Evolutionary conservation across 371 early-diverging fungal species (phyloP).

Genomic region (Choanephora cucurbitarum): DNA sequence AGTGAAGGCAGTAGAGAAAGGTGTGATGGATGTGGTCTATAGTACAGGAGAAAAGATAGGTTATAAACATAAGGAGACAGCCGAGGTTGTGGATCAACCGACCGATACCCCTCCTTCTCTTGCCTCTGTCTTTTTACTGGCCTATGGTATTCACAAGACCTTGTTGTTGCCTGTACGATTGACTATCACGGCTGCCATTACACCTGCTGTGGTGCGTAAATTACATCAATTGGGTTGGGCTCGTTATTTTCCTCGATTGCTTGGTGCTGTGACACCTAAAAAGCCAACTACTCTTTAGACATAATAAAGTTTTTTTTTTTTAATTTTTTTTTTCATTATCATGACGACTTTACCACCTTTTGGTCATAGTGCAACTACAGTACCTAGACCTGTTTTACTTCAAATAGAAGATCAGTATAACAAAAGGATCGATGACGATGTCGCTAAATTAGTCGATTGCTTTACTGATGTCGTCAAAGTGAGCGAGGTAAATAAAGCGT

Average conservation of each 20-base stretch:
- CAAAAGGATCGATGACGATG: slow-evolving; percentile 63
- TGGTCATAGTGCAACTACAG: neutral
- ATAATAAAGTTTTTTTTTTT: slow-evolving; percentile 2
- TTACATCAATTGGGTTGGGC: slow-evolving; percentile 43
- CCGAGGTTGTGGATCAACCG: slow-evolving; percentile 1
- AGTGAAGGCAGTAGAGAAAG: slow-evolving; percentile 39
- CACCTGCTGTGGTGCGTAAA: slow-evolving; percentile 47
- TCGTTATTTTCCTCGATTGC: slow-evolving; percentile 38
- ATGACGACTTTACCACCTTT: slow-evolving; percentile 21
- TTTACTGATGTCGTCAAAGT: slow-evolving; percentile 66
- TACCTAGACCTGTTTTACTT: slow-evolving; percentile 26
- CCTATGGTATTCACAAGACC: slow-evolving; percentile 56
- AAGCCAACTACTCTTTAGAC: neutral
- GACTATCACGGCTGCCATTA: slow-evolving; percentile 47
- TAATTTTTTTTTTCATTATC: neutral
- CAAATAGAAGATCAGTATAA: slow-evolving; percentile 66
- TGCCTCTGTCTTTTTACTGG: slow-evolving; percentile 45
- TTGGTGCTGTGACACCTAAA: slow-evolving; percentile 22
- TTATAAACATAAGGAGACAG: slow-evolving; percentile 12
- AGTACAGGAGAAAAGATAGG: slow-evolving; percentile 18
- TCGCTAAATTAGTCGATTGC: slow-evolving; percentile 61
- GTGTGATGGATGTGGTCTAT: slow-evolving; percentile 23
- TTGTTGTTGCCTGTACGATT: slow-evolving; percentile 48
- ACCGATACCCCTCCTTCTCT: slow-evolving; percentile 34
- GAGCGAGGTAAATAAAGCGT: slow-evolving; percentile 51